Base-by-base conservation (phyloP, 768 basidiomycete genomes). In the Mycena amicta region DNA sequence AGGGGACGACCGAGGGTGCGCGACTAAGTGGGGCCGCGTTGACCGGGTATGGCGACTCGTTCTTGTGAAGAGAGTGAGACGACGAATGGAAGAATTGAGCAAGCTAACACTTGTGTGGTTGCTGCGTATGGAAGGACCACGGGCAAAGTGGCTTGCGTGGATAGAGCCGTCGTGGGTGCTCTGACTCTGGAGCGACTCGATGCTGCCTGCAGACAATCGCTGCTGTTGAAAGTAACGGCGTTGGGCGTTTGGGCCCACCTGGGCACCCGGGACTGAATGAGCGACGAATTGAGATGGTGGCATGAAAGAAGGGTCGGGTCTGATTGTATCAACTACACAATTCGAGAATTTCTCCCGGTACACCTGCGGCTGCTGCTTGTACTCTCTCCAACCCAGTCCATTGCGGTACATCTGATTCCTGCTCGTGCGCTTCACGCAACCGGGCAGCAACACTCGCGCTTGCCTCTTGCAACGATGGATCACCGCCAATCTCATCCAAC, bases 361-460 rank as follows among this genome's bases (percentile, higher is more conserved):
- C 30, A 23, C 46, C 53, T 20, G 53, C n/a, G n/a, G n/a, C 46
- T 46, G 64, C 65, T 27, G 64, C 28, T 22, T 60, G 56, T 30
- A 61, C 77, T 60, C 71, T 67, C 23, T 77, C 78, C 0, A 75
- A 72, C 4, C 79, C 80, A 50, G 77, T 75, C 6, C 76, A 73
- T 5, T 72, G 56, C 8, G 77, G 74, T 23, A 72, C 67, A 51
- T 74, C 68, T 16, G 75, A 74, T 4, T 80, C 77, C 53, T 79
- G 71, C 55, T 75, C 76, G 55, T 83, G 79, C 12, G 84, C 82
- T 64, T 75, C 79, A 67, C 74, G 76, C 55, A 90, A 72, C 50
- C 88, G 82, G 40, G 72, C 73, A 13, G 83, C 68, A 26, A 90
- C 80, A 1, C 74, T 74, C 29, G 68, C 67, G 59, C 80, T 85